These are phyloP conservation scores for Ganoderma resinaceum DNA, from an alignment of 1,284 basidiomycete species.

Conservation along the genomic window DNA sequence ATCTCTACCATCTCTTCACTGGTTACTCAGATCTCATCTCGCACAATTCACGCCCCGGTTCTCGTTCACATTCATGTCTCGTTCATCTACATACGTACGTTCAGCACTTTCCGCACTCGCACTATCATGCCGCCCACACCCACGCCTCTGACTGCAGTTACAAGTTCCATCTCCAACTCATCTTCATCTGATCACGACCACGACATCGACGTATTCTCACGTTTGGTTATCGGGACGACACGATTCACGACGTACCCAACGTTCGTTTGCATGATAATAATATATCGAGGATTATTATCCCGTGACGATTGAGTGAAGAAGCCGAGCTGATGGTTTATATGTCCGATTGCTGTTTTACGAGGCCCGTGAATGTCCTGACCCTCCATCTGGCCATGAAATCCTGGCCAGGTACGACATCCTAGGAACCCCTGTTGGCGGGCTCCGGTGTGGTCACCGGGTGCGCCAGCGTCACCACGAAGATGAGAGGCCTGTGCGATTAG, in stretches of 20 bases:
- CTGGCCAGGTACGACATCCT: too few species aligned
- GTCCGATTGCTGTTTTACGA: too few species aligned
- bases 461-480: too few species aligned
- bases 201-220: background rate
- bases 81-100: background rate
- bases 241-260: background rate
- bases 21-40: background rate
- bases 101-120: background rate
- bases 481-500: too few species aligned
- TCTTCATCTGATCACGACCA: slow-evolving; percentile 2
- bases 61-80: background rate
- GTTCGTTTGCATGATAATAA: background rate
- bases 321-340: background rate
- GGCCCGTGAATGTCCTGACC: too few species aligned
- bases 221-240: background rate
- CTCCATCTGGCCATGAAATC: too few species aligned
- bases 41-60: background rate
- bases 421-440: too few species aligned
- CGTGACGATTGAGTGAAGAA: background rate
- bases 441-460: too few species aligned
- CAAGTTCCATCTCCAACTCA: background rate
- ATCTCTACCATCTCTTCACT: background rate
- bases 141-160: background rate
- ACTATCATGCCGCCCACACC: background rate
- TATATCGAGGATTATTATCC: background rate